Evolutionary conservation across 1,284 basidiomycete genomes (phyloP).

Genomic region (Austroboletus rostrupii): DNA sequence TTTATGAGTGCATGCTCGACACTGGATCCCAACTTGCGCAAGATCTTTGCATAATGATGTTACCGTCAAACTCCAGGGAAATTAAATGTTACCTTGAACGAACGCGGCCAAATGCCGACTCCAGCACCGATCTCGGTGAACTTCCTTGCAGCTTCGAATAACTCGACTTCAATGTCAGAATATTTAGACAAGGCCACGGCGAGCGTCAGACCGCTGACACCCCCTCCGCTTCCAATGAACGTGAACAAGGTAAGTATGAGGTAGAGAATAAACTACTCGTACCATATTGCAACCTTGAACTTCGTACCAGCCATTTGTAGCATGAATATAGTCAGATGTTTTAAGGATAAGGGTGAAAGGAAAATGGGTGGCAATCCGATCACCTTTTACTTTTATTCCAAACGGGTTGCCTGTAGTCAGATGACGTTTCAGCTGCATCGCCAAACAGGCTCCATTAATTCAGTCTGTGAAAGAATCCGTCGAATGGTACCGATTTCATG

Average conservation of each 20-base stretch:
- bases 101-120: slow-evolving; percentile 49
- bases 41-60: slow-evolving; percentile 38
- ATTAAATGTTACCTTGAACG: slow-evolving; percentile 19
- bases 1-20: slow-evolving; percentile 45
- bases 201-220: slow-evolving; percentile 47
- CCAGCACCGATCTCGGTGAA: slow-evolving; percentile 56
- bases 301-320: slow-evolving; percentile 20
- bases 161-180: slow-evolving; percentile 46
- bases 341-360: not conserved
- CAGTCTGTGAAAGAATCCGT: not conserved
- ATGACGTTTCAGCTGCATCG: no score
- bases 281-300: slow-evolving; percentile 32
- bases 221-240: slow-evolving; percentile 40
- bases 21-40: slow-evolving; percentile 40
- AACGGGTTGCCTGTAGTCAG: no score
- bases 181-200: slow-evolving; percentile 45
- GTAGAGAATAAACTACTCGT: not conserved
- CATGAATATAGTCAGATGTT: not conserved
- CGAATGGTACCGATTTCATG: not conserved
- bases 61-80: not conserved
- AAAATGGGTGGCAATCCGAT: no score
- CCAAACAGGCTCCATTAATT: no score
- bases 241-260: slow-evolving; percentile 1
- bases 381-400: no score
- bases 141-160: slow-evolving; percentile 48